A percentile compares a stretch with the other conserved stretches of the same genome.
phyloP scores from a whole-genome alignment of 805 yeast genomes.

The Candida verbasci region DNA sequence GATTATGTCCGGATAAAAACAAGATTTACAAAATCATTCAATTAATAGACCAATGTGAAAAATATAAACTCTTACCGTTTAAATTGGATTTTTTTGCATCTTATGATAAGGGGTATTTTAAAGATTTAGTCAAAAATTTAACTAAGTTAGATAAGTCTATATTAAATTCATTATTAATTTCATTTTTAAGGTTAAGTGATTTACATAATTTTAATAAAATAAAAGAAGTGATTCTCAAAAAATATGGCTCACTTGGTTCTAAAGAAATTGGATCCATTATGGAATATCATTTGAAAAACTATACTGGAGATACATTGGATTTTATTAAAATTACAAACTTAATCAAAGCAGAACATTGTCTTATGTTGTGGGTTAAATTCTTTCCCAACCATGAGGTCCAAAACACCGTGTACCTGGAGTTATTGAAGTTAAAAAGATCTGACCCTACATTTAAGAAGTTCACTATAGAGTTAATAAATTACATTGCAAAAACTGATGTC shows the following conservation, averaged over 20 bases:
- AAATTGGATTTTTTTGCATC: constrained; percentile 4
- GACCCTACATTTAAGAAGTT: constrained; percentile 15
- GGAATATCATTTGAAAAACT: constrained; percentile 20
- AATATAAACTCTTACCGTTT: neutral
- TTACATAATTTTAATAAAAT: constrained; percentile 26
- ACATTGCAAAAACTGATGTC: constrained; percentile 2
- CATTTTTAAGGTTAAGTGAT: constrained; percentile 23
- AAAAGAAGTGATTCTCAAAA: constrained; percentile 24
- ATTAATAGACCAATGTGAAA: neutral
- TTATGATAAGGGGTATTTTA: constrained; percentile 11
- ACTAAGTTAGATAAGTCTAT: constrained; percentile 28
- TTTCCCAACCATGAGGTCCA: neutral
- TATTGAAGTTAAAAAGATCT: constrained; percentile 8
- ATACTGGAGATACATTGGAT: constrained; percentile 20
- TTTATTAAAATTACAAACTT: constrained; percentile 18
- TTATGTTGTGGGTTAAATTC: constrained; percentile 16
- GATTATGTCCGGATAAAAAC: constrained; percentile 1
- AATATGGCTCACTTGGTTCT: constrained; percentile 17
- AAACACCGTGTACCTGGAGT: neutral
- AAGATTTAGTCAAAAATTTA: constrained; percentile 17
- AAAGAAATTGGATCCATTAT: constrained; percentile 25
- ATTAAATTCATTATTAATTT: constrained; percentile 26
- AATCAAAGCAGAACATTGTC: constrained; percentile 22
- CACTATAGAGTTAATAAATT: constrained; percentile 15
- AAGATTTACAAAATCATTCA: neutral